A percentile compares a stretch with the other conserved stretches of the same genome.
Conservation (phyloP, 2,329 filamentous ascomycete species). For the Clarireedia sp. region DNA sequence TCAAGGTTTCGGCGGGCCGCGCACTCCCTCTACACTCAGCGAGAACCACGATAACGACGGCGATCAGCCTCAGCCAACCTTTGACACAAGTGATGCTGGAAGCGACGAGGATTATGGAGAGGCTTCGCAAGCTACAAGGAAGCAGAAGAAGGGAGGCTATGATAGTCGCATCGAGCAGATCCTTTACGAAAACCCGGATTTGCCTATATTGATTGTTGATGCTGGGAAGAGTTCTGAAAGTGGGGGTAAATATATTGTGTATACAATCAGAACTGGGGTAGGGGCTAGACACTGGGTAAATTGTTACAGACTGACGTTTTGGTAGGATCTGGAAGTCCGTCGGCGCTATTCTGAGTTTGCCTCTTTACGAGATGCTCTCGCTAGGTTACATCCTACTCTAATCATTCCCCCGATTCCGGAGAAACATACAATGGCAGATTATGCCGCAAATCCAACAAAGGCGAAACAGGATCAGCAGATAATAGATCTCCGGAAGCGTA, state of each 20-base stretch:
- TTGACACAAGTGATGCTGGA: slow-evolving; percentile 36
- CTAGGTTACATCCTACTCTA: slow-evolving; percentile 86
- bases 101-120: slow-evolving; percentile 42
- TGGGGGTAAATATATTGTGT: slow-evolving; percentile 89
- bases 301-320: slow-evolving; percentile 14
- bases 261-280: slow-evolving; percentile 93
- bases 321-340: slow-evolving; percentile 85
- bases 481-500: slow-evolving; percentile 92
- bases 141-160: slow-evolving; percentile 75
- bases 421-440: slow-evolving; percentile 98
- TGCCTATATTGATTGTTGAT: slow-evolving; percentile 85
- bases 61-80: slow-evolving; percentile 16
- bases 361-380: slow-evolving; percentile 79
- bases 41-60: slow-evolving; percentile 41
- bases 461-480: slow-evolving; percentile 97
- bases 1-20: slow-evolving; percentile 41
- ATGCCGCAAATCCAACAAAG: slow-evolving; percentile 94
- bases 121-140: slow-evolving; percentile 38
- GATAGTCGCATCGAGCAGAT: slow-evolving; percentile 96
- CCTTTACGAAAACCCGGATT: slow-evolving; percentile 85
- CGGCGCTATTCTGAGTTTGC: slow-evolving; percentile 95
- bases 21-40: slow-evolving; percentile 53
- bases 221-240: slow-evolving; percentile 93
- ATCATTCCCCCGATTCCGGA: slow-evolving; percentile 96
- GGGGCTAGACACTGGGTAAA: not conserved